A percentile compares a stretch with the other conserved stretches of the same genome.
Evolutionary conservation across 164 flowering plant species (phyloP).

Genomic region (Sextonia rubra): DNA sequence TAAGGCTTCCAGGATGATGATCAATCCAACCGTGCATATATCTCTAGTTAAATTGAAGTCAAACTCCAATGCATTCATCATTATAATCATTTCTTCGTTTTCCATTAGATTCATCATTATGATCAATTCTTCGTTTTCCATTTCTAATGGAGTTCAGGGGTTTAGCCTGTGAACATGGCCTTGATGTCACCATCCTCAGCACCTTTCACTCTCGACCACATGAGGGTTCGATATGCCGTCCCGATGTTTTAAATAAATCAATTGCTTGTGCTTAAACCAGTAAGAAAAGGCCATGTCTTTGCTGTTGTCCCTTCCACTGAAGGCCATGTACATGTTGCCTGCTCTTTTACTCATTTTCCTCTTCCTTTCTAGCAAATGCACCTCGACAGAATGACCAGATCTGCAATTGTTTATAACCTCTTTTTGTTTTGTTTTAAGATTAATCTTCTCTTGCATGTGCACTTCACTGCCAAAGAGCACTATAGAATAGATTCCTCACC

Average conservation of each 20-base stretch:
- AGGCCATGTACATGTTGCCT: slow-evolving; percentile 18
- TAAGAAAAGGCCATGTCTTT: slow-evolving; percentile 7
- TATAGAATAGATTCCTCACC: neutral
- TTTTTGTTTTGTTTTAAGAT: neutral
- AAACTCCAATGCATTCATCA: no score
- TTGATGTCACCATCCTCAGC: neutral
- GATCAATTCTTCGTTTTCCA: no score
- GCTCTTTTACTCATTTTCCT: neutral
- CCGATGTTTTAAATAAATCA: neutral
- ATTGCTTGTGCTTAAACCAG: neutral
- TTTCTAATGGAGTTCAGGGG: no score
- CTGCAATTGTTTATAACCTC: slow-evolving; percentile 14
- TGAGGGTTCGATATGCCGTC: neutral
- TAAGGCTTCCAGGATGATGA: no score
- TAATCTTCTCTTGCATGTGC: slow-evolving; percentile 36
- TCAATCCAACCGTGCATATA: no score
- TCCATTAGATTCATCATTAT: no score
- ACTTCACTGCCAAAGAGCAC: slow-evolving; percentile 19
- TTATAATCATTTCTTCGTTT: no score
- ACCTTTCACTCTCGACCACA: neutral
- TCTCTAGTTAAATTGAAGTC: no score
- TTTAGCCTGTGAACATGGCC: no score
- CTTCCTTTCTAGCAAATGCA: slow-evolving; percentile 29
- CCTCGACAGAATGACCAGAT: slow-evolving; percentile 37
- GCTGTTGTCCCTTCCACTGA: slow-evolving; percentile 28